Conservation (phyloP, 768 basidiomycete species). For the Russula dissimulans region DNA sequence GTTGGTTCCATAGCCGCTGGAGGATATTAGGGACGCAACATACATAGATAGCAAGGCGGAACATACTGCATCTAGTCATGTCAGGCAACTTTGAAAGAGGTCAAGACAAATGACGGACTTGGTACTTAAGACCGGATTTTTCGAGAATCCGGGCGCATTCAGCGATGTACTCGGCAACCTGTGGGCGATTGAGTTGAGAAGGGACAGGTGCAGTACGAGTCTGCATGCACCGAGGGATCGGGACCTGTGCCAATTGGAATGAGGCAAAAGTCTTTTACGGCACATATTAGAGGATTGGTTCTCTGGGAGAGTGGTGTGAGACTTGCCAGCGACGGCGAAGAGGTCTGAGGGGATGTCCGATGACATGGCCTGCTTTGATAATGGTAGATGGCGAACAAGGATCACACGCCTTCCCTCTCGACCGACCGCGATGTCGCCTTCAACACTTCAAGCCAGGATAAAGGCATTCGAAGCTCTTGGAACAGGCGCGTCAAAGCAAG, state of each 20-base stretch:
- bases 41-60: neutral
- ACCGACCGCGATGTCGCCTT: constrained; percentile 9
- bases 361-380: neutral
- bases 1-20: constrained; percentile 88
- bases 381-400: too few species aligned
- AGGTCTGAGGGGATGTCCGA: constrained; percentile 43
- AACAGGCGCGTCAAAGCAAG: constrained; percentile 9
- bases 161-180: constrained; percentile 73
- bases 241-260: constrained; percentile 70
- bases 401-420: too few species aligned
- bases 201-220: neutral
- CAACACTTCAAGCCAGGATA: constrained; percentile 18
- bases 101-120: constrained; percentile 36
- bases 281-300: neutral
- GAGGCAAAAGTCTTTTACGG: constrained; percentile 72
- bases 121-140: constrained; percentile 73
- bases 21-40: neutral
- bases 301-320: neutral
- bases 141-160: constrained; percentile 78
- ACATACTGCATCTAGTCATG: constrained; percentile 57
- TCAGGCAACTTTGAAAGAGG: neutral
- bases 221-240: constrained; percentile 50
- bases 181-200: constrained; percentile 3
- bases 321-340: constrained; percentile 67
- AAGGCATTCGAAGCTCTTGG: constrained; percentile 18